Conservation (phyloP, 108 stramenopile genomes). For the Nitzschia sp. region DNA sequence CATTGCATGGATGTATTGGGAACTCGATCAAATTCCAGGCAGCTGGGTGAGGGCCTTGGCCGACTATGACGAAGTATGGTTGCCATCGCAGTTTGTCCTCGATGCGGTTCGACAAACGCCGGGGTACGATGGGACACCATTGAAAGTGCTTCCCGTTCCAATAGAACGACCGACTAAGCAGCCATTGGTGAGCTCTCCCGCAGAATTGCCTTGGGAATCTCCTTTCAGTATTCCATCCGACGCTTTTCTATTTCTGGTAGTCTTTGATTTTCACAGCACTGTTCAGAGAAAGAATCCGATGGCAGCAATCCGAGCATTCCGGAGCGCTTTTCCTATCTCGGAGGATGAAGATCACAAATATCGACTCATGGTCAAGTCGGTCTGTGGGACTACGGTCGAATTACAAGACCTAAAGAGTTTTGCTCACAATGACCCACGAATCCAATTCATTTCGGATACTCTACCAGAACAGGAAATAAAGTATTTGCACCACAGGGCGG, state of each 20-base stretch:
- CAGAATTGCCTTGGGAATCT: not conserved
- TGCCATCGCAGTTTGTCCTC: not conserved
- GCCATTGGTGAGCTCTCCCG: not conserved
- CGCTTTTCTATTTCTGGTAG: not conserved
- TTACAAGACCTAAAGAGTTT: not conserved
- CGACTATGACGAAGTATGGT: constrained; percentile 7
- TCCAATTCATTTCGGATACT: constrained; percentile 1
- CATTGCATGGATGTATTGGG: not conserved
- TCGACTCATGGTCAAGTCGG: constrained; percentile 6
- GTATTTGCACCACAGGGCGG: too few relatives aligned
- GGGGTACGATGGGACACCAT: constrained; percentile 4
- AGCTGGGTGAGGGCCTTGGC: not conserved
- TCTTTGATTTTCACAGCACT: constrained; percentile 5
- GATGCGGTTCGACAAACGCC: not conserved
- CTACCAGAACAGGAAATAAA: too few relatives aligned
- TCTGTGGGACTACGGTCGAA: not conserved
- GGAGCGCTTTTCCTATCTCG: not conserved
- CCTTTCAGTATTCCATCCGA: not conserved
- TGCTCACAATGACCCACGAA: constrained; percentile 1
- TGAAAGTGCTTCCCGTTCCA: not conserved
- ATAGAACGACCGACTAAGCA: not conserved
- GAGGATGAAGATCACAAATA: not conserved
- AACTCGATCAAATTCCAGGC: not conserved
- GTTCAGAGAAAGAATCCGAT: constrained; percentile 1
- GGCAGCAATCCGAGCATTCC: constrained; percentile 3